Conservation (phyloP, 2,329 filamentous ascomycete genomes). For the Ceratocystis lukuohia region DNA sequence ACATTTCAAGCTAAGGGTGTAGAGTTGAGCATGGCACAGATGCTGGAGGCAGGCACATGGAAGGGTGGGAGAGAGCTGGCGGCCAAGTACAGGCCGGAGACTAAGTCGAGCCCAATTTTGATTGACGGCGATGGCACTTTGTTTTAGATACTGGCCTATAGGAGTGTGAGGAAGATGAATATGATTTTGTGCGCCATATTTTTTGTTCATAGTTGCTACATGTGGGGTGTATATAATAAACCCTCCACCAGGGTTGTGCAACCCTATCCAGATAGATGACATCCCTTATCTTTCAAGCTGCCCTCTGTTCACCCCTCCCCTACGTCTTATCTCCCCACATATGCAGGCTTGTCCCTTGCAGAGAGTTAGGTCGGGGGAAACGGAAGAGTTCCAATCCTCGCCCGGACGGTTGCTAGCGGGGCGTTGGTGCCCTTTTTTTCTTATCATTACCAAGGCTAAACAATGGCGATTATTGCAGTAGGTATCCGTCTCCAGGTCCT, state of each 20-base stretch:
- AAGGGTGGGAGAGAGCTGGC: conserved; percentile 66
- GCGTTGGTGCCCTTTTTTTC: too few relatives aligned
- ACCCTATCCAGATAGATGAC: conserved; percentile 3
- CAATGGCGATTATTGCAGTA: background rate
- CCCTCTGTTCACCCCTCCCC: background rate
- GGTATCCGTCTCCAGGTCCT: background rate
- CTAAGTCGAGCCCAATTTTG: conserved; percentile 71
- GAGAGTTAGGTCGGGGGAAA: background rate
- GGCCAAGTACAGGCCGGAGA: conserved; percentile 63
- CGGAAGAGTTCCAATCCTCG: background rate
- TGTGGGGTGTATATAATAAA: background rate
- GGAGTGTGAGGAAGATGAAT: background rate
- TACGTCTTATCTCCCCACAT: conserved; percentile 8
- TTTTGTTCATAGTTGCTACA: background rate
- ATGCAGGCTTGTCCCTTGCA: conserved; percentile 8
- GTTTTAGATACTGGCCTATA: conserved; percentile 44
- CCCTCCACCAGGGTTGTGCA: background rate
- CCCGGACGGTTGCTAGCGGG: background rate
- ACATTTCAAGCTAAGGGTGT: conserved; percentile 27
- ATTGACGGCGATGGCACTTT: conserved; percentile 71
- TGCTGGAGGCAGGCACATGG: conserved; percentile 42
- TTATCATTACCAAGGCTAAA: background rate
- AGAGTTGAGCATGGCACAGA: conserved; percentile 34
- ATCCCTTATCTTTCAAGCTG: conserved; percentile 1
- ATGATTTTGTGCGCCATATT: background rate